Conservation (phyloP, 164 flowering plant species). For the Tetrastigma voinierianum region DNA sequence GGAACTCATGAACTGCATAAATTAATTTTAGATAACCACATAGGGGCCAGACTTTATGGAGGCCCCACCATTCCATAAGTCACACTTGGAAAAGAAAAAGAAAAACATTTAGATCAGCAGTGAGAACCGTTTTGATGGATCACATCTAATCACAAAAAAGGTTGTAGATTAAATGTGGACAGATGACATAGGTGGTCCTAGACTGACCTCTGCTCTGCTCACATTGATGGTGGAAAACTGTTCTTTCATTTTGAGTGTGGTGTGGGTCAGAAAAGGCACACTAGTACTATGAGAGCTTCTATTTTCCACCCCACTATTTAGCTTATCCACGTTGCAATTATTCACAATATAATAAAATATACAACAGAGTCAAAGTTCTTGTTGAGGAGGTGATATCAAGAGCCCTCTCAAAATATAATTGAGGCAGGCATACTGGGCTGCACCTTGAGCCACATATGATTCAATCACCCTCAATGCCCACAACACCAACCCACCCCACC, state of each 20-base stretch:
- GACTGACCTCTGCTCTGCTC: slow-evolving; percentile 2
- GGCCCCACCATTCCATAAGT: slow-evolving; percentile 4
- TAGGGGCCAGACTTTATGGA: not conserved
- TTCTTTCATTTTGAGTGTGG: not conserved
- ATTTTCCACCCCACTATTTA: no score
- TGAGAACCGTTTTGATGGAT: not conserved
- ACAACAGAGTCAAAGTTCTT: no score
- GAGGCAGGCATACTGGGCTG: no score
- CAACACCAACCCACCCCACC: no score
- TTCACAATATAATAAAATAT: no score
- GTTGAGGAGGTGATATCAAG: no score
- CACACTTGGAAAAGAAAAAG: not conserved
- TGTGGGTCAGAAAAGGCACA: no score
- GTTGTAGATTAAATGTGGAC: not conserved
- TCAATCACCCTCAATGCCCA: no score
- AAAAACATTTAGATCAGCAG: slow-evolving; percentile 1
- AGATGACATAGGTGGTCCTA: slow-evolving; percentile 15
- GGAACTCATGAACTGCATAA: not conserved
- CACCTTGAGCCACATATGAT: no score
- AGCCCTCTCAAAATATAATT: no score
- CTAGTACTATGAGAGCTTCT: no score
- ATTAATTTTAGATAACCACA: not conserved
- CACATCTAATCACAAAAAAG: not conserved
- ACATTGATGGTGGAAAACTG: not conserved
- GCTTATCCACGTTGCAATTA: no score